Base-by-base conservation (phyloP, 1,284 basidiomycete genomes). In the Polyporus tsugae region DNA sequence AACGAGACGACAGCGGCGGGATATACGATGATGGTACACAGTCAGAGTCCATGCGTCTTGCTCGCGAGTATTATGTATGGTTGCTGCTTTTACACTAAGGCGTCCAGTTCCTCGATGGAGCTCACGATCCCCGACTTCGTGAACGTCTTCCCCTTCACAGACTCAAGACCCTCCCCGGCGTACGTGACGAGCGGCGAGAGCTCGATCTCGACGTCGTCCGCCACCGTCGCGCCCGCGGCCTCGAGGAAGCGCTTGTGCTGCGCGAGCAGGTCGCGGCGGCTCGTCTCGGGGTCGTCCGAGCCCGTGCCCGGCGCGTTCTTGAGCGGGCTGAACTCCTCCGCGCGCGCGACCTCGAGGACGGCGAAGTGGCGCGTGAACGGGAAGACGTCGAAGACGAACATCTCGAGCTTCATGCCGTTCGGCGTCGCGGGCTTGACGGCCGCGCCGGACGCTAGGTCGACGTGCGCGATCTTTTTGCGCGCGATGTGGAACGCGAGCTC, bases 381-480 rank as follows among this genome's bases (percentile, higher is more conserved):
- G 86, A 99, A 99, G 61, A 99, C 98, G 82, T 99, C 97, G 77
- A 99, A 99, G 62, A 99, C 94, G 82, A 99, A 99, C 82, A 98
- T 86, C 82, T 99, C 98, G 73, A 99, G 89, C 83, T 99, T 99
- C 95, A 99, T 98, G 67, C 98, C 98, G 80, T 99, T 99, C n/a
- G 96, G 95, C 77, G 91, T 90, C 66, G 81, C 82, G 6, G 97
- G 97, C 80, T 96, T 97, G 79, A 96, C 81, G 2, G 78, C 60
- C 69, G 85, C 80, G 42, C 93, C 95, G 6, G 86, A 87, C 60
- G 85, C 79, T 60, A 94, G 77, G 78, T 95, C 90, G 72, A 97
- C 84, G 74, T 93, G 89, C 19, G 96, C 88, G 75, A 99, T 99
- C 87, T 99, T 99, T 84, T 99, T 99, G 76, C 94, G 90, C 41